These are phyloP conservation scores for Ceratocystis destructans DNA, from an alignment of 2,329 filamentous ascomycete genomes.

Conservation along the genomic window DNA sequence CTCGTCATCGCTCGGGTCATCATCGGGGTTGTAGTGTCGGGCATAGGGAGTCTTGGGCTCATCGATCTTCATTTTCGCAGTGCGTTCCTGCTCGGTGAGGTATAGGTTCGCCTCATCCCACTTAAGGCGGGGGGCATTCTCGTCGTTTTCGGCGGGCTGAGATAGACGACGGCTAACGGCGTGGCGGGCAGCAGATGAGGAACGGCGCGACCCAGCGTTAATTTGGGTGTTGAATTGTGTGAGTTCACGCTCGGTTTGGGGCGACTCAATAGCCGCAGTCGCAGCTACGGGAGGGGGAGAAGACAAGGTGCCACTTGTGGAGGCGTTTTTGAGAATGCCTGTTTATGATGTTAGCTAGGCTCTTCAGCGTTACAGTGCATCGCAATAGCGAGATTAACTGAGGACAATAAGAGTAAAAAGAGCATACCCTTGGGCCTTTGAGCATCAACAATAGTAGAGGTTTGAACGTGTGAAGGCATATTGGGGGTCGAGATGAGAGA, in stretches of 20 bases:
- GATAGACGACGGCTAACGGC: conserved; percentile 45
- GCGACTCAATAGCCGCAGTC: conserved; percentile 34
- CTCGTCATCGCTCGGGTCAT: conserved; percentile 80
- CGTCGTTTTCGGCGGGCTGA: conserved; percentile 25
- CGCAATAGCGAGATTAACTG: not conserved
- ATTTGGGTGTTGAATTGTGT: conserved; percentile 87
- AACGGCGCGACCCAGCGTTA: conserved; percentile 79
- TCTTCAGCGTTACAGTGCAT: not conserved
- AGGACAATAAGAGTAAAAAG: not conserved
- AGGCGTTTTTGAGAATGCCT: conserved; percentile 94
- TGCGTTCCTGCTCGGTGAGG: conserved; percentile 89
- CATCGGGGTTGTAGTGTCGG: conserved; percentile 74
- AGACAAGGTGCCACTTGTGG: conserved; percentile 36
- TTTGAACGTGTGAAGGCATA: conserved; percentile 16
- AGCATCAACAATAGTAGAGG: conserved; percentile 22
- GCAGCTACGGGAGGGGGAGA: conserved; percentile 31
- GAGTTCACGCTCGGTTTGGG: conserved; percentile 62
- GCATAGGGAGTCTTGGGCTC: conserved; percentile 98
- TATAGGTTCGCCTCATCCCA: conserved; percentile 99
- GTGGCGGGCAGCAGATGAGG: conserved; percentile 40
- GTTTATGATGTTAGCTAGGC: not conserved
- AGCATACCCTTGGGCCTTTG: conserved; percentile 36
- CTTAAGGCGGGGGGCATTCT: conserved; percentile 59
- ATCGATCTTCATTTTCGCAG: conserved; percentile 95
- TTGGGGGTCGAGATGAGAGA: not conserved